A percentile compares a stretch with the other conserved stretches of the same genome.
Evolutionary conservation across 768 basidiomycete genomes (phyloP).

Genomic region (Podaxis mareebaensis): DNA sequence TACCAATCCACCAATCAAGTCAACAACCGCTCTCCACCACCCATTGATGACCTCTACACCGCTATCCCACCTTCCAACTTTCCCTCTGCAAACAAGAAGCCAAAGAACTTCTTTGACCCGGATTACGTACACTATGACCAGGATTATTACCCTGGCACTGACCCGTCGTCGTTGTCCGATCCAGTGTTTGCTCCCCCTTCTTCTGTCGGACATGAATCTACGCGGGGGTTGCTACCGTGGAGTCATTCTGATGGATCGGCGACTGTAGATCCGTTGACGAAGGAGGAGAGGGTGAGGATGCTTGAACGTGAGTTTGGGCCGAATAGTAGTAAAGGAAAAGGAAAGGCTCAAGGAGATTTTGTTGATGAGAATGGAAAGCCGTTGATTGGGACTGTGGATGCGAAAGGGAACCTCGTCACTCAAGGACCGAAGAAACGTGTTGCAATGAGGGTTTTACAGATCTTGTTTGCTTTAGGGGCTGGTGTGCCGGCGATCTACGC

Average conservation of each 20-base stretch:
- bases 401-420: conserved; percentile 59
- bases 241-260: conserved; percentile 34
- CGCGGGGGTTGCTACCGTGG: conserved; percentile 44
- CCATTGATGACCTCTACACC: conserved; percentile 26
- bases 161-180: conserved; percentile 33
- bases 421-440: conserved; percentile 63
- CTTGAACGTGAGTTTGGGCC: conserved; percentile 66
- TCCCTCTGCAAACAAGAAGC: conserved; percentile 28
- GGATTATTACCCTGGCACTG: conserved; percentile 27
- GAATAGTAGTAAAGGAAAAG: conserved; percentile 31
- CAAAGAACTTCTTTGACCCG: conserved; percentile 21
- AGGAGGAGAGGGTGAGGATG: conserved; percentile 72
- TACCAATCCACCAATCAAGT: conserved; percentile 37
- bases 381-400: conserved; percentile 58
- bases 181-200: conserved; percentile 29
- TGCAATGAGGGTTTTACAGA: conserved; percentile 46
- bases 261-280: conserved; percentile 47
- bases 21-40: conserved; percentile 18
- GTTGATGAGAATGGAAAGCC: conserved; percentile 49
- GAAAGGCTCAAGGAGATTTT: conserved; percentile 28
- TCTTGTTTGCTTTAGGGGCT: conserved; percentile 50
- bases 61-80: conserved; percentile 29
- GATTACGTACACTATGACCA: conserved; percentile 26
- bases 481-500: conserved; percentile 62
- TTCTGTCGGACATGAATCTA: conserved; percentile 40